Evolutionary conservation across 2,329 filamentous ascomycete genomes (phyloP).

Genomic region (Pseudocercospora vitis): DNA sequence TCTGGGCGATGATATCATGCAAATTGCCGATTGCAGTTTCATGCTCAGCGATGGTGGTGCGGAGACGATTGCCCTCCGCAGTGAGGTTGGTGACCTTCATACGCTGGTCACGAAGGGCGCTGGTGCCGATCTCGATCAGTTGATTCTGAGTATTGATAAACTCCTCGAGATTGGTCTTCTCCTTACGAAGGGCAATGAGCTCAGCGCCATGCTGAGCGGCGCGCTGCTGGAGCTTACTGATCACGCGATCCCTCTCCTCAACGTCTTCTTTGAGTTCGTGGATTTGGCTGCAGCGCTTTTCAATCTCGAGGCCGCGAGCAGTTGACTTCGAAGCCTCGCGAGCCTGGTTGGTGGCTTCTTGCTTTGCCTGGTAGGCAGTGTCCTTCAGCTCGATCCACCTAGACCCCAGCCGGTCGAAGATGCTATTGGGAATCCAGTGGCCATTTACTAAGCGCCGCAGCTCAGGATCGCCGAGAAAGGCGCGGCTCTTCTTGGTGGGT

Average conservation of each 20-base stretch:
- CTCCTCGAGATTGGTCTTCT: conserved; percentile 11
- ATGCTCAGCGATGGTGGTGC: background rate
- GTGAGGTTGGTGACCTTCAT: conserved; percentile 3
- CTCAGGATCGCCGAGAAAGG: background rate
- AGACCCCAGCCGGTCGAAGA: background rate
- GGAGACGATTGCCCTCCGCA: background rate
- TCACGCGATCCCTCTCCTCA: background rate
- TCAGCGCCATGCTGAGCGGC: background rate
- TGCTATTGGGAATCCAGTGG: background rate
- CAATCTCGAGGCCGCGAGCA: conserved; percentile 13
- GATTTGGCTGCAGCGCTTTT: conserved; percentile 13
- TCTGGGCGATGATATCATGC: conserved; percentile 9
- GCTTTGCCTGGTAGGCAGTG: background rate
- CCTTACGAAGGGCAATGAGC: conserved; percentile 5
- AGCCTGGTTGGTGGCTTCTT: background rate
- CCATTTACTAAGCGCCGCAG: background rate
- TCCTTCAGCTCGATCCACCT: conserved; percentile 3
- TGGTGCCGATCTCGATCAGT: conserved; percentile 10
- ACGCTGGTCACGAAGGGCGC: conserved; percentile 14
- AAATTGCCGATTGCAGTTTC: conserved; percentile 4
- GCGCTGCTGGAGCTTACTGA: background rate
- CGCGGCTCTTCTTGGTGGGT: background rate
- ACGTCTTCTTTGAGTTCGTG: background rate
- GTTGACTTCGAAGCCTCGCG: background rate
- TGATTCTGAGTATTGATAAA: conserved; percentile 5